Evolutionary conservation across 2,329 filamentous ascomycete genomes (phyloP), one percentile per base, ranked within the genome.

Genomic region (Lecanicillium sp.): DNA sequence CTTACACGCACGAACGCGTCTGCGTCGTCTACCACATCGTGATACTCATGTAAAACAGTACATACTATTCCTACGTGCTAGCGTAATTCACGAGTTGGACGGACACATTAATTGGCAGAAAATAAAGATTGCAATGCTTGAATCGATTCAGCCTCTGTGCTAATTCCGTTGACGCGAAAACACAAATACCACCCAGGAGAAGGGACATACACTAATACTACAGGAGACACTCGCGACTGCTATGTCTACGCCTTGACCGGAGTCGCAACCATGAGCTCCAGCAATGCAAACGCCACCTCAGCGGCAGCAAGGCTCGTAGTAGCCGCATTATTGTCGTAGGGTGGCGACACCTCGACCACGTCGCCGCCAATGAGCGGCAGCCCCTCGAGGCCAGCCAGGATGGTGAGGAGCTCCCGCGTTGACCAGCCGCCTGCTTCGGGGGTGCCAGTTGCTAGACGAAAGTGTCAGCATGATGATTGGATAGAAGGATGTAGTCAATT

Each of bases 381-480:
- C 0, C 68, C 74, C 60, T 92, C 86, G 19, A 94, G 72, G 0
- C 84, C 86, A 27, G 85, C 67, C 53, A 94, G 58, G 39, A 94
- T 85, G 5, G 81, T 69, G 43, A 92, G 87, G 46, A 94, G 65
- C 63, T 94, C 87, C 32, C 87, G 69, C 15, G 82, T 88, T 3
- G 84, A 89, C 87, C 87, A 94, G 17, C 87, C 87, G 43, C 87
- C 86, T 0, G 85, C 81, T 63, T 92, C 87, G 0, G 87, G 87
- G 0, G 87, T 92, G 1, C 87, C 87, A 0, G 86, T 90, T 1
- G 80, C 84, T 3, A 82, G n/a, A n/a, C 12, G 33, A 41, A 15
- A 41, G 32, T 36, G 2, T 4, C 15, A 11, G 3, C 7, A 19
- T 3, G n/a, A 20, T n/a, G 19, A 17, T 20, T 10, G 19, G 7